Evolutionary conservation across 202 grass and related monocot genomes (phyloP).

Genomic region (Brachypodium distachyon): DNA sequence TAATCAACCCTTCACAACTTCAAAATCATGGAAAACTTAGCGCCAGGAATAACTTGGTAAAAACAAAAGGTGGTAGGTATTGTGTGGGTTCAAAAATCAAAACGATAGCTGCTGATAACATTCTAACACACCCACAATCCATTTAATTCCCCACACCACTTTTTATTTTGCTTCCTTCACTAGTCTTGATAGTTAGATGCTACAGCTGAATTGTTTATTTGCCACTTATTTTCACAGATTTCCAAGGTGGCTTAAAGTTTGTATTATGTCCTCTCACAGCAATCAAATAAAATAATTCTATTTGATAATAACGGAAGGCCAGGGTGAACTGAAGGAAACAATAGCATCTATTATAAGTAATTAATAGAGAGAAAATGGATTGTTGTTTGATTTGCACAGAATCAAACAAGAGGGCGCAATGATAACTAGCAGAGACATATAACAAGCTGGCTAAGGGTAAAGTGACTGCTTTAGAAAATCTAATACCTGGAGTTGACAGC

Average conservation of each 20-base stretch:
- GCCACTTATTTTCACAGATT: conserved; percentile 1
- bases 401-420: background rate
- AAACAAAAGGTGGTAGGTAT: background rate
- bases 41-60: background rate
- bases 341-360: background rate
- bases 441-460: background rate
- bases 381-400: conserved; percentile 3
- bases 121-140: background rate
- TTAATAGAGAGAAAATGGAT: background rate
- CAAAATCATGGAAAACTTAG: conserved; percentile 26
- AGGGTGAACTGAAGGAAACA: background rate
- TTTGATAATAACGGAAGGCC: background rate
- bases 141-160: background rate
- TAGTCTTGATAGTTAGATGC: conserved; percentile 4
- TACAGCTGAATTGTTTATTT: conserved; percentile 9
- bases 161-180: background rate
- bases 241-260: conserved; percentile 1
- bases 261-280: background rate
- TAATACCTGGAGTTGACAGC: conserved; percentile 91
- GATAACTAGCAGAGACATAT: background rate
- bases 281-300: background rate
- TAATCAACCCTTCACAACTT: conserved; percentile 99
- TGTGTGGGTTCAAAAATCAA: too few relatives aligned
- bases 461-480: background rate
- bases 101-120: too few relatives aligned